Conservation (phyloP, 2,329 filamentous ascomycete genomes). For the Apiospora sp. region DNA sequence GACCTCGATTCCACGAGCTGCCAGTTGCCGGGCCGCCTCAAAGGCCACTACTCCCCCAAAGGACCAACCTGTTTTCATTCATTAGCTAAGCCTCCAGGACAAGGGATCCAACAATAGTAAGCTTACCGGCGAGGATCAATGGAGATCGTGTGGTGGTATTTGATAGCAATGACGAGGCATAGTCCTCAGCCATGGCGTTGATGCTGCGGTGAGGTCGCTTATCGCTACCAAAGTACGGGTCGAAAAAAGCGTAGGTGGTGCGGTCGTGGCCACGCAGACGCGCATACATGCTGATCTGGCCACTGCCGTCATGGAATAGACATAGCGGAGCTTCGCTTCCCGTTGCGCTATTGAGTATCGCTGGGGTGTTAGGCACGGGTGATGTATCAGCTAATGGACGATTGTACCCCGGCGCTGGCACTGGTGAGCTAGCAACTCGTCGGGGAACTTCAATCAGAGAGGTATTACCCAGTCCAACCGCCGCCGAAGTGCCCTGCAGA, state of each 20-base stretch:
- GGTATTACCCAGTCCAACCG: too few species aligned
- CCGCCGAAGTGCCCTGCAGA: neutral
- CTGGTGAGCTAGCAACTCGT: too few species aligned
- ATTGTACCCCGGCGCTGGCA: too few species aligned
- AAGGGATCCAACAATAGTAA: neutral
- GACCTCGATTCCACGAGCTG: constrained; percentile 47
- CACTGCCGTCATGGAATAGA: constrained; percentile 28
- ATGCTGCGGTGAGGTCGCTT: constrained; percentile 25
- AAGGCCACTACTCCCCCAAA: constrained; percentile 66
- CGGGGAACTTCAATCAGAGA: too few species aligned
- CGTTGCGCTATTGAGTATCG: constrained; percentile 8
- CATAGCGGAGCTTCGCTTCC: constrained; percentile 22
- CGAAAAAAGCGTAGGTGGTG: constrained; percentile 25
- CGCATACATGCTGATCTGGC: constrained; percentile 27
- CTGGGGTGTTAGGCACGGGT: neutral
- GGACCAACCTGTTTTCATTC: constrained; percentile 58
- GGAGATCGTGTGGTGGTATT: constrained; percentile 3
- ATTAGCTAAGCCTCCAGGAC: neutral
- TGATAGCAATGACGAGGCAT: constrained; percentile 22
- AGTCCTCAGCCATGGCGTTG: constrained; percentile 30
- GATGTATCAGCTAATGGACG: too few species aligned
- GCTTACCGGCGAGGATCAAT: constrained; percentile 24
- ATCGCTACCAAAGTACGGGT: constrained; percentile 26
- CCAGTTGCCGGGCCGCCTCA: constrained; percentile 52
- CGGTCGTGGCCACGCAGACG: constrained; percentile 23